Conservation (phyloP, 257 asterid species). For the Primulina huaijiensis region DNA sequence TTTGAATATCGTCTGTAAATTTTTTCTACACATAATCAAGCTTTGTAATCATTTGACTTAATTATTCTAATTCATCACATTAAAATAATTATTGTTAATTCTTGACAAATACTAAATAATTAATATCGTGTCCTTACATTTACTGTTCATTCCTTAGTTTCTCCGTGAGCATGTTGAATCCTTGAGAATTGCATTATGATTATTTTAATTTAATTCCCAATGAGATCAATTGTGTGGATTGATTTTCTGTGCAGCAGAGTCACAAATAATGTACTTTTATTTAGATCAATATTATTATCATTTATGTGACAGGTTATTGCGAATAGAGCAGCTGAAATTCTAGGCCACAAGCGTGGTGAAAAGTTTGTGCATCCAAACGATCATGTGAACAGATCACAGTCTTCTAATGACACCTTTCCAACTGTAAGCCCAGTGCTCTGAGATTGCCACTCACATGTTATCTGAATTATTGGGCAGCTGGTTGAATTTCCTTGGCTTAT, state of each 20-base stretch:
- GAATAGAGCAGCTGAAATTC: conserved; percentile 96
- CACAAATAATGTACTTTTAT: conserved; percentile 15
- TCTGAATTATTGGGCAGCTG: conserved; percentile 12
- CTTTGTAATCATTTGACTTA: too few species aligned
- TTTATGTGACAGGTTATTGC: conserved; percentile 75
- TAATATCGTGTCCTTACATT: too few species aligned
- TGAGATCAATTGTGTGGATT: neutral
- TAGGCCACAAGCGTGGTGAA: conserved; percentile 87
- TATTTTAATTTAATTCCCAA: neutral
- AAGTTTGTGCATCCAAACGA: conserved; percentile 95
- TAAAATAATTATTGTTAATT: too few species aligned
- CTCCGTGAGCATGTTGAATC: conserved; percentile 1
- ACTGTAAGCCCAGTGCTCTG: conserved; percentile 60
- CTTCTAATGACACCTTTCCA: conserved; percentile 98
- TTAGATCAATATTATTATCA: conserved; percentile 17
- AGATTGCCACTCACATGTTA: conserved; percentile 9
- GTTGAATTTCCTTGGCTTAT: conserved; percentile 20
- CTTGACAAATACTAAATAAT: too few species aligned
- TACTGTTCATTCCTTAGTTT: conserved; percentile 14
- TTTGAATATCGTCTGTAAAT: too few species aligned
- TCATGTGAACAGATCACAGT: conserved; percentile 94
- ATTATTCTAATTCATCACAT: too few species aligned
- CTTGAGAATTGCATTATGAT: neutral
- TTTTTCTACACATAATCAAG: too few species aligned
- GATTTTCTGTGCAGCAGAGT: conserved; percentile 4